A percentile compares a stretch with the other conserved stretches of the same genome.
These are phyloP conservation scores for Thalassiosira sp. DNA, from an alignment of 352 stramenopile genomes.

Conservation along the genomic window DNA sequence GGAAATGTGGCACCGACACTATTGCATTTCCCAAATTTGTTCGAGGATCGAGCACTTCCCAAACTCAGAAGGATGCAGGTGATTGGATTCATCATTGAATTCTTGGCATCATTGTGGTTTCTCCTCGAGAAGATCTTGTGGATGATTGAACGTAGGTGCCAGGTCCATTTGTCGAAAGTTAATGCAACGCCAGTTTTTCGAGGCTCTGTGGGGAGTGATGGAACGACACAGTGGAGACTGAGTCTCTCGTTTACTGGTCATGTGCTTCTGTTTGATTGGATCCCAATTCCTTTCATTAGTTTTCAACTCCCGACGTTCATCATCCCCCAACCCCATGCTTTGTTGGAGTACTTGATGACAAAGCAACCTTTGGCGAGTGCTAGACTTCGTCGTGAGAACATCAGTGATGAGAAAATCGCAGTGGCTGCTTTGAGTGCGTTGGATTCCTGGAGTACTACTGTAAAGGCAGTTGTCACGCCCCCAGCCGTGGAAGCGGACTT, in stretches of 20 bases:
- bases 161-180: constrained; percentile 79
- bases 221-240: constrained; percentile 68
- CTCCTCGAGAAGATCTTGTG: constrained; percentile 78
- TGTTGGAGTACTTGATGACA: constrained; percentile 75
- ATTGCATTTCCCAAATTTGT: constrained; percentile 82
- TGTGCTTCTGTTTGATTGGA: constrained; percentile 71
- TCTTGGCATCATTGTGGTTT: constrained; percentile 64
- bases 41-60: constrained; percentile 77
- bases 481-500: constrained; percentile 79
- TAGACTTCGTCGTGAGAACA: constrained; percentile 68
- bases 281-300: constrained; percentile 81
- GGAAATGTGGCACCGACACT: constrained; percentile 81
- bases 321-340: constrained; percentile 80
- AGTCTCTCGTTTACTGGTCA: constrained; percentile 77
- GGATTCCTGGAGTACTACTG: constrained; percentile 63
- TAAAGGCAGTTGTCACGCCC: constrained; percentile 73
- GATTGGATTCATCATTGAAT: constrained; percentile 66
- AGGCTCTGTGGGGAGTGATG: constrained; percentile 19
- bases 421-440: constrained; percentile 65
- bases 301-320: constrained; percentile 79
- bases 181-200: constrained; percentile 69
- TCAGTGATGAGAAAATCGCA: constrained; percentile 73
- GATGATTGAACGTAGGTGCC: constrained; percentile 74
- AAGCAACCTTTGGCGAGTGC: constrained; percentile 76
- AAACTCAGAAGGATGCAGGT: constrained; percentile 62